Conservation (phyloP, 116 monocot genomes). For the Dioscorea cayenensis region DNA sequence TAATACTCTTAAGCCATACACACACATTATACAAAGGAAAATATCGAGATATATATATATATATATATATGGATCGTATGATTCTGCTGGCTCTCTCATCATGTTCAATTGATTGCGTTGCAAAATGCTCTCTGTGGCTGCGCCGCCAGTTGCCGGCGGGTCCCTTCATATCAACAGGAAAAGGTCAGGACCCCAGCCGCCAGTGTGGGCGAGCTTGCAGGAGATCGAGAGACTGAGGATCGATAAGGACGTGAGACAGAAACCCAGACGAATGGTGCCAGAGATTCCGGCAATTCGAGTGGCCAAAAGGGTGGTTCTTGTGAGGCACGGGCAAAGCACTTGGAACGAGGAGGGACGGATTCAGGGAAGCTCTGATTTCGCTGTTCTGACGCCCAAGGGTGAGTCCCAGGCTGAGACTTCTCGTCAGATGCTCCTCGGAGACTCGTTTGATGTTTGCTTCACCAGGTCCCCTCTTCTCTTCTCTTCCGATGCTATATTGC, state of each 20-base stretch:
- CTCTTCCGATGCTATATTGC: neutral
- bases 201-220: constrained; percentile 17
- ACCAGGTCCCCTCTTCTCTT: constrained; percentile 41
- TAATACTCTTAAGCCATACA: too few species aligned
- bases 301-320: constrained; percentile 87
- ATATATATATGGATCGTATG: too few species aligned
- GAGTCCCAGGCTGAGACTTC: constrained; percentile 86
- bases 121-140: neutral
- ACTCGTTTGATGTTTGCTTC: constrained; percentile 94
- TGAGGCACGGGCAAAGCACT: constrained; percentile 96
- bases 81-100: too few species aligned
- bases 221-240: constrained; percentile 20
- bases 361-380: constrained; percentile 88
- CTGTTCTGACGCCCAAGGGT: constrained; percentile 84
- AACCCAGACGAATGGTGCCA: constrained; percentile 1
- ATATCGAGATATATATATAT: too few species aligned
- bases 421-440: constrained; percentile 75
- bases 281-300: constrained; percentile 28
- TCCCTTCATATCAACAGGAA: neutral
- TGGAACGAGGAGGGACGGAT: constrained; percentile 97
- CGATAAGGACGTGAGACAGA: neutral
- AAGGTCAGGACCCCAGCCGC: neutral
- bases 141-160: constrained; percentile 9
- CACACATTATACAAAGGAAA: too few species aligned
- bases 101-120: too few species aligned